Conservation (phyloP, 352 stramenopile genomes). For the Phytophthora syringae region DNA sequence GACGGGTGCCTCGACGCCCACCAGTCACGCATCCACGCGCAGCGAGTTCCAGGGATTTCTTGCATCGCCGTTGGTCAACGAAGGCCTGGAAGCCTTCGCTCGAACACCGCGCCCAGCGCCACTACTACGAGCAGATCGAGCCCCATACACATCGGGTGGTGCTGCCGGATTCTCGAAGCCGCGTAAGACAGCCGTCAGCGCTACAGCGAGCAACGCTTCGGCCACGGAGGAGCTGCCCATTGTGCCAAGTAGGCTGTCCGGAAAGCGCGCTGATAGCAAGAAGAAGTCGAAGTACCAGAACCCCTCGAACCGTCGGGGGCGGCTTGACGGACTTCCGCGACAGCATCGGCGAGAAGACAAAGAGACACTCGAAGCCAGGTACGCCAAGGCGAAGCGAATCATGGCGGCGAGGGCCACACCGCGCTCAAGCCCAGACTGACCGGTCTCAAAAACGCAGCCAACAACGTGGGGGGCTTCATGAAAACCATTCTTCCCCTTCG, state of each 20-base stretch:
- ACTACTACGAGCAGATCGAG: background rate
- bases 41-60: constrained; percentile 1
- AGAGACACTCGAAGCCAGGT: background rate
- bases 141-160: background rate
- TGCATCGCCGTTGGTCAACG: background rate
- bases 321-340: background rate
- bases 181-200: background rate
- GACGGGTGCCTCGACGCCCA: background rate
- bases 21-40: background rate
- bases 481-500: background rate
- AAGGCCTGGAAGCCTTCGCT: background rate
- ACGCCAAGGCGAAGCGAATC: constrained; percentile 5
- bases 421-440: constrained; percentile 3
- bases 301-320: background rate
- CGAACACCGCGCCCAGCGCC: background rate
- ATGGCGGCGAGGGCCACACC: background rate
- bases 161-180: background rate
- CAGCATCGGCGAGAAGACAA: constrained; percentile 1
- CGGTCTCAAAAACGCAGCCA: background rate
- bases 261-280: background rate
- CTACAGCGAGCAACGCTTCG: background rate
- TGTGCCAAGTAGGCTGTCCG: background rate
- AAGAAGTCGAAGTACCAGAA: background rate
- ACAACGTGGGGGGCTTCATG: background rate
- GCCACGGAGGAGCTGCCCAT: background rate